Base-by-base conservation (phyloP, 148 eudicot genomes). In the Limonium bicolor region DNA sequence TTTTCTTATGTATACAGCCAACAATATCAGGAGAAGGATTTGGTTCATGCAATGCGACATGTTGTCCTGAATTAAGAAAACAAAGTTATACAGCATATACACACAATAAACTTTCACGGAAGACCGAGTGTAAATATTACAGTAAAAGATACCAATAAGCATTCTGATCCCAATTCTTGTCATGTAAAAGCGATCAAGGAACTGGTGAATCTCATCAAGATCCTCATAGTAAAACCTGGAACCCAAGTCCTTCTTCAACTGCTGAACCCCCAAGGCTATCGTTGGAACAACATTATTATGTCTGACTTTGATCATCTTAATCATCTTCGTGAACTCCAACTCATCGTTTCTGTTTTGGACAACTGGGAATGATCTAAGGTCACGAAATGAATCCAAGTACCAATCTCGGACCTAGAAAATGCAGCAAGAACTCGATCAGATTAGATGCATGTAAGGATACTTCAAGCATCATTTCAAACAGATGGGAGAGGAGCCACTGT, bases 231-330 rank as follows among this genome's bases (percentile, higher is more conserved):
- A 73, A 55, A 73, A 60, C 58, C 67, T 80, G 16, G 70, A 72
- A 50, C 61, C 55, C 55, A 78, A 71, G 70, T 60, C 65, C 69
- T 90, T 75, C 73, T 90, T 90, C 64, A 85, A 50, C 58, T 85
- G 94, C 36, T 90, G 87, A 40, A 85, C 78, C 27, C 99, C 99
- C 62, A 80, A 25, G 48, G 95, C 95, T 88, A 90, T 85, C 62
- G 69, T 80, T n/a, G 99, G 99, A 43, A 90, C 99, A 20, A 90
- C 99, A 67, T 90, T 81, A 52, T 90, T 90, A 62, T 85, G 99
- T 55, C 94, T 75, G 15, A 90, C 95, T 60, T 90, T 90, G 27
- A 85, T 68, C 95, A 73, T 66, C 57, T 78, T 64, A 56, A 85
- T 78, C 93, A 85, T 85, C 64, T 78, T 43, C 7, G 99, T 90